These are phyloP conservation scores for Penicillium sp. DNA, from an alignment of 2,329 filamentous ascomycete species.

Conservation along the genomic window DNA sequence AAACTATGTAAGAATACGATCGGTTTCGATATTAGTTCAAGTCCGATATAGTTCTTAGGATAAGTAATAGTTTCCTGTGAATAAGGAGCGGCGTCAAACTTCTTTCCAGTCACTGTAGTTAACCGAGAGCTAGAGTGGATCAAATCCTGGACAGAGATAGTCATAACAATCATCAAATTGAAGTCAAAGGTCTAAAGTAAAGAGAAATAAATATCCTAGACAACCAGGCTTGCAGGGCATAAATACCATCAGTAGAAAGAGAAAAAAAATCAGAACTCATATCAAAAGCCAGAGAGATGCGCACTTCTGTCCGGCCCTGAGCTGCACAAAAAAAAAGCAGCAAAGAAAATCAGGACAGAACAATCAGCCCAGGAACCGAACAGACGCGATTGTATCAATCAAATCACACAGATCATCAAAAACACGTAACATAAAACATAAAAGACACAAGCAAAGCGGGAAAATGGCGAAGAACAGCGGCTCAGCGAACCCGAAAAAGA, in stretches of 20 bases:
- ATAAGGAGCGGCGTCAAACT: too few species aligned
- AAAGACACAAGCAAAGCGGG: slow-evolving; percentile 6
- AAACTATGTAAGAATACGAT: too few species aligned
- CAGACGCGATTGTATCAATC: slow-evolving; percentile 56
- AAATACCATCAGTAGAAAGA: slow-evolving; percentile 12
- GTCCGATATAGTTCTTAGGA: too few species aligned
- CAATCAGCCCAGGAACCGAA: slow-evolving; percentile 37
- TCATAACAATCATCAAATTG: slow-evolving; percentile 27
- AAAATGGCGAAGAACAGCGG: neutral
- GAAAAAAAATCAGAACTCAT: slow-evolving; percentile 21
- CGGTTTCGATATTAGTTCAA: too few species aligned
- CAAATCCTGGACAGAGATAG: neutral
- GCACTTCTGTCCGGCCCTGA: slow-evolving; percentile 51
- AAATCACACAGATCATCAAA: slow-evolving; percentile 40
- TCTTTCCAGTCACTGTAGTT: too few species aligned
- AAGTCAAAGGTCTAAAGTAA: slow-evolving; percentile 11
- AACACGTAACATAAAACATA: slow-evolving; percentile 25
- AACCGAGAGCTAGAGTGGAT: neutral
- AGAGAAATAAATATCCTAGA: slow-evolving; percentile 10
- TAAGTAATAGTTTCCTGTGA: too few species aligned
- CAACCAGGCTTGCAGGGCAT: slow-evolving; percentile 26
- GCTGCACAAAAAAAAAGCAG: slow-evolving; percentile 29
- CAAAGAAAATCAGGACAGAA: slow-evolving; percentile 21
- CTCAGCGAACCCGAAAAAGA: neutral
- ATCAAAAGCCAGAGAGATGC: slow-evolving; percentile 39